Evolutionary conservation across 2,329 filamentous ascomycete species (phyloP), one percentile per base, ranked within the genome.

Genomic region (Microsporum audouinii): DNA sequence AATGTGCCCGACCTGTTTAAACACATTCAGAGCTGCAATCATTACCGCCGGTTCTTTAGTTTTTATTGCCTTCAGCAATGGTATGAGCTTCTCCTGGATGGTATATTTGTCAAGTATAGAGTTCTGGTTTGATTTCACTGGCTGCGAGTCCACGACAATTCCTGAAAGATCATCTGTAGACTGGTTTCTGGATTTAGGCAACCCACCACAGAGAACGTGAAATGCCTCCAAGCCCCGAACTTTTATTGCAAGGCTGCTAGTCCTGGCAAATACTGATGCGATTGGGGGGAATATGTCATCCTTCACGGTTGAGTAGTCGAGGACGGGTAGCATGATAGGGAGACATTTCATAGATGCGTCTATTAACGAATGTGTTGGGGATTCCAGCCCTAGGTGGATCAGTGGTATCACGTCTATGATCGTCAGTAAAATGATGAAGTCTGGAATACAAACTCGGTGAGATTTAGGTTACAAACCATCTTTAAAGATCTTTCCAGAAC

Each of bases 21-120:
- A 85, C 0, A 96, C 90, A 60, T 86, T 87, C 38, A 97, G 79
- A 0, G 91, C 88, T 4, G 92, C 91, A 79, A 97, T 88, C 89
- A 97, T 97, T 7, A 99, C 94, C 5, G 91, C 91, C 0, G 94
- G 94, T 72, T 99, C 94, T 71, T 96, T 97, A 0, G 94, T 99
- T 75, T 96, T 97, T 77, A 99, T 97, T 1, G 81, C 91, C 69
- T 89, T 91, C 63, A 99, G 80, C 3, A 97, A 77, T 0, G 94
- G 94, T 0, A 97, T 83, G 38, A 99, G 88, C 77, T 96, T 97
- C 71, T 99, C 94, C 72, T 99, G 94, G 77, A 99, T 92, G 0
- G 94, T 97, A 70, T 94, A 97, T 73, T 97, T 97, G 77, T 99
- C 94, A 33, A 99, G 78, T 2, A 92, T 91, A 1, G 85, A 90